phyloP scores from a whole-genome alignment of 2,329 filamentous ascomycete genomes.

The Neonectria punicea region DNA sequence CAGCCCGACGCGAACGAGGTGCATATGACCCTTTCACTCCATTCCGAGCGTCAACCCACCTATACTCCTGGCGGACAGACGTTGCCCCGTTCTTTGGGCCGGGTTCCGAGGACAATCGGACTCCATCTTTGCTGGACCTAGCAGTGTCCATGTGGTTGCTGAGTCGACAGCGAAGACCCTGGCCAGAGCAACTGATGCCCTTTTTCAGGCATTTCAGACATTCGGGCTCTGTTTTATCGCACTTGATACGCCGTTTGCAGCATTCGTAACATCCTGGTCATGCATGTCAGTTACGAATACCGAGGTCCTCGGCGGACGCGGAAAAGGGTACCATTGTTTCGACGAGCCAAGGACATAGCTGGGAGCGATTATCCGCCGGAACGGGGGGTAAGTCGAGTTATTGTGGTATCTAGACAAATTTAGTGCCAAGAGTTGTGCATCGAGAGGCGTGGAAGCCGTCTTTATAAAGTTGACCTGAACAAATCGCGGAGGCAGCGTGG shows the following conservation, averaged over 20 bases:
- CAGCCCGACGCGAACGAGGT: not conserved
- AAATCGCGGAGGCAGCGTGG: too few relatives aligned
- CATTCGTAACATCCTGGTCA: constrained; percentile 54
- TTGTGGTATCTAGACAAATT: not conserved
- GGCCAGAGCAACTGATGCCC: constrained; percentile 52
- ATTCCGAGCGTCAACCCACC: constrained; percentile 32
- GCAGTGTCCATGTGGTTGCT: constrained; percentile 43
- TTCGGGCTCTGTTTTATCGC: constrained; percentile 52
- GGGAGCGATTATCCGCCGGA: not conserved
- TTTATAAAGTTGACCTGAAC: too few relatives aligned
- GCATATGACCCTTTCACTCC: constrained; percentile 7
- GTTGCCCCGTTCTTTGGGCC: not conserved
- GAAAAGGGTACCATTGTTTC: constrained; percentile 38
- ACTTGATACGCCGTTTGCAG: constrained; percentile 50
- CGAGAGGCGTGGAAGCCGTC: not conserved
- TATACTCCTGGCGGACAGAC: not conserved
- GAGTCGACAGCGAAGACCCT: constrained; percentile 50
- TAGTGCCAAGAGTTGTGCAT: not conserved
- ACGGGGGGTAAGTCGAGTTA: not conserved
- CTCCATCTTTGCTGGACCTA: not conserved
- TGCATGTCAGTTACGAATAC: constrained; percentile 43
- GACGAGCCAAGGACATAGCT: constrained; percentile 42
- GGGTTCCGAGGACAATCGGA: not conserved
- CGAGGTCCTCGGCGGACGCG: not conserved
- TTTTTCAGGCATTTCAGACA: constrained; percentile 53